phyloP scores from a whole-genome alignment of 306 rosid genomes.

The Benincasa hispida region DNA sequence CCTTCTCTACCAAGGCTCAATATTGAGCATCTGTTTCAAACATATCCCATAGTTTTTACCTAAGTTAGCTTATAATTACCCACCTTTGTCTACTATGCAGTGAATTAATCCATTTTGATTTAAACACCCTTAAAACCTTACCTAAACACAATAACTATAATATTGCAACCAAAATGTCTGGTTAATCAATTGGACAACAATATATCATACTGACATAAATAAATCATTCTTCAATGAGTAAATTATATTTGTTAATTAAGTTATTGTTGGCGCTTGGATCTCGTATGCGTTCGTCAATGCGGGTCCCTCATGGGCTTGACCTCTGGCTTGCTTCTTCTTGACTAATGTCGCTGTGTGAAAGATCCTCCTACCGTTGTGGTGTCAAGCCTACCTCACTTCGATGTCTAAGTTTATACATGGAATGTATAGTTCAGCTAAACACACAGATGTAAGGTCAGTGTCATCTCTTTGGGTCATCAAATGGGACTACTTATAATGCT shows the following conservation, averaged over 20 bases:
- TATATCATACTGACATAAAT: not conserved
- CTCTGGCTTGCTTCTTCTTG: too few species aligned
- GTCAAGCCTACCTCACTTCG: too few species aligned
- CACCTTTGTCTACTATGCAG: not conserved
- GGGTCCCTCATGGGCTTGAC: too few species aligned
- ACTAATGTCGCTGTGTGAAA: too few species aligned
- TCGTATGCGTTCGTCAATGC: too few species aligned
- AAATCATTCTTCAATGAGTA: not conserved
- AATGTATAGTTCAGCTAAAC: too few species aligned
- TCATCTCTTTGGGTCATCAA: too few species aligned
- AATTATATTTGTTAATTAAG: not conserved
- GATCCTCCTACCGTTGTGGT: too few species aligned
- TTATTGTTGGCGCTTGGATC: too few species aligned
- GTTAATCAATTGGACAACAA: not conserved
- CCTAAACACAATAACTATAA: not conserved
- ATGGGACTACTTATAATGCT: too few species aligned
- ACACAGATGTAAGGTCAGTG: too few species aligned
- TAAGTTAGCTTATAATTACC: not conserved
- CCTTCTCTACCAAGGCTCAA: constrained; percentile 37
- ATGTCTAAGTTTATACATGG: too few species aligned
- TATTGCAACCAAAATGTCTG: not conserved
- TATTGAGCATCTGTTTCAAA: not conserved
- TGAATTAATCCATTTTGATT: not conserved
- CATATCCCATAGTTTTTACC: not conserved
- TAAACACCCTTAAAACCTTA: not conserved